These are phyloP conservation scores for Tricholoma hemisulphureum DNA, from an alignment of 768 basidiomycete genomes.

Conservation along the genomic window DNA sequence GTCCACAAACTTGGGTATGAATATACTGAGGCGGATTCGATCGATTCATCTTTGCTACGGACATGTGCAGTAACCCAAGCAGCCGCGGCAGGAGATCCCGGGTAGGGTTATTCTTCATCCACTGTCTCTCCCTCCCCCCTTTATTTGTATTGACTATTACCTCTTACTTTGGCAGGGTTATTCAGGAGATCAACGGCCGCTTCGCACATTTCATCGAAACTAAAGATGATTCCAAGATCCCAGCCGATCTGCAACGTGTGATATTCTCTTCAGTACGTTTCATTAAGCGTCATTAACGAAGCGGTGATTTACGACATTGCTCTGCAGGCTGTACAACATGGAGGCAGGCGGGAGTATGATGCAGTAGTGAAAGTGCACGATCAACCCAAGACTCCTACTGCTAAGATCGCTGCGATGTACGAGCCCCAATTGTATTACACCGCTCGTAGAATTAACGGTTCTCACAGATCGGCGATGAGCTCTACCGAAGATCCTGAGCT, in stretches of 20 bases:
- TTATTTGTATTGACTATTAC: conserved; percentile 4
- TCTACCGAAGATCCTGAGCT: conserved; percentile 55
- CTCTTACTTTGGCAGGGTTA: conserved; percentile 45
- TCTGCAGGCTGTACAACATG: conserved; percentile 65
- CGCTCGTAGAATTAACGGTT: neutral
- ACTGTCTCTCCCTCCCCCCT: neutral
- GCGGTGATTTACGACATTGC: conserved; percentile 3
- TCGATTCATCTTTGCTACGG: conserved; percentile 69
- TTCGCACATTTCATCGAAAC: conserved; percentile 71
- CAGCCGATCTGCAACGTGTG: conserved; percentile 68
- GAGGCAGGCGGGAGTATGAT: conserved; percentile 73
- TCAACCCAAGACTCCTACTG: conserved; percentile 71
- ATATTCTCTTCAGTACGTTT: conserved; percentile 52
- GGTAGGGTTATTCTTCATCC: conserved; percentile 17
- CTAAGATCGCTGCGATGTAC: conserved; percentile 70
- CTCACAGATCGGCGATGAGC: conserved; percentile 56
- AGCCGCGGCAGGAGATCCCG: conserved; percentile 22
- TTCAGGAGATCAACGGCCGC: conserved; percentile 66
- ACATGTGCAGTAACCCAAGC: conserved; percentile 67
- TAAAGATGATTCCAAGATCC: conserved; percentile 74
- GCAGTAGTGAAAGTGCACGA: conserved; percentile 66
- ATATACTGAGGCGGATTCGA: conserved; percentile 60
- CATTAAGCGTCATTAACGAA: neutral
- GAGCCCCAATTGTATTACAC: conserved; percentile 14
- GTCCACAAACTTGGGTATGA: conserved; percentile 80